A percentile compares a stretch with the other conserved stretches of the same genome.
Evolutionary conservation across 495 filamentous ascomycete species (phyloP).

Genomic region (Neurospora sp.): DNA sequence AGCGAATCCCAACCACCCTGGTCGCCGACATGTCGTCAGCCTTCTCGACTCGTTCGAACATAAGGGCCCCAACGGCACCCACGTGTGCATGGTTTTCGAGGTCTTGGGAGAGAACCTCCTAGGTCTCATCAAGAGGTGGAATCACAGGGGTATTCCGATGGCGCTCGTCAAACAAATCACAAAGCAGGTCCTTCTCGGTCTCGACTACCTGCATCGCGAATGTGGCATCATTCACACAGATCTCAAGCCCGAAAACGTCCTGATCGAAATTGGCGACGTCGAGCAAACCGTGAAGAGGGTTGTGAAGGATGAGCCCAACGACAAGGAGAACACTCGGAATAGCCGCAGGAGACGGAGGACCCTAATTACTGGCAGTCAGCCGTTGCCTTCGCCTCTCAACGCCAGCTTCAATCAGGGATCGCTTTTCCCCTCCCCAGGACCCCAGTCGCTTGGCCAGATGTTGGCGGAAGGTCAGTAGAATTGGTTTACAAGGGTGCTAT

Average conservation of each 20-base stretch:
- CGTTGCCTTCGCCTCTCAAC: slow-evolving; percentile 88
- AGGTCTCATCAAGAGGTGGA: slow-evolving; percentile 96
- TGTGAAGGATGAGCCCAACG: slow-evolving; percentile 72
- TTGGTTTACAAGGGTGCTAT: not conserved
- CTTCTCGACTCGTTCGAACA: slow-evolving; percentile 95
- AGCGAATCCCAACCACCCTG: slow-evolving; percentile 87
- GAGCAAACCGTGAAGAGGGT: slow-evolving; percentile 93
- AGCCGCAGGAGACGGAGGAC: slow-evolving; percentile 86
- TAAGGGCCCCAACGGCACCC: slow-evolving; percentile 89
- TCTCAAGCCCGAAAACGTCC: slow-evolving; percentile 93
- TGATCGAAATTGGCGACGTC: slow-evolving; percentile 98
- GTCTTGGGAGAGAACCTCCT: slow-evolving; percentile 93
- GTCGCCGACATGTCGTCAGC: slow-evolving; percentile 88
- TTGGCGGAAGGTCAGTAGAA: slow-evolving; percentile 61
- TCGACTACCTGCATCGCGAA: slow-evolving; percentile 94
- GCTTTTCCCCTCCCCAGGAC: slow-evolving; percentile 56
- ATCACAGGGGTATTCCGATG: slow-evolving; percentile 94
- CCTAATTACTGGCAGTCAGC: slow-evolving; percentile 94
- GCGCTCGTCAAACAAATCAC: slow-evolving; percentile 95
- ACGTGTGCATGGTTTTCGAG: slow-evolving; percentile 99
- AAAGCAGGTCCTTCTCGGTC: slow-evolving; percentile 89
- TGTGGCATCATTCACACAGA: slow-evolving; percentile 99
- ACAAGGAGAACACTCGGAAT: slow-evolving; percentile 87
- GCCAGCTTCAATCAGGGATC: slow-evolving; percentile 76
- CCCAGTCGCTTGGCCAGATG: slow-evolving; percentile 73